A percentile compares a stretch with the other conserved stretches of the same genome.
Evolutionary conservation across 73 alveolate genomes (phyloP).

Genomic region (Tetrahymena borealis): DNA sequence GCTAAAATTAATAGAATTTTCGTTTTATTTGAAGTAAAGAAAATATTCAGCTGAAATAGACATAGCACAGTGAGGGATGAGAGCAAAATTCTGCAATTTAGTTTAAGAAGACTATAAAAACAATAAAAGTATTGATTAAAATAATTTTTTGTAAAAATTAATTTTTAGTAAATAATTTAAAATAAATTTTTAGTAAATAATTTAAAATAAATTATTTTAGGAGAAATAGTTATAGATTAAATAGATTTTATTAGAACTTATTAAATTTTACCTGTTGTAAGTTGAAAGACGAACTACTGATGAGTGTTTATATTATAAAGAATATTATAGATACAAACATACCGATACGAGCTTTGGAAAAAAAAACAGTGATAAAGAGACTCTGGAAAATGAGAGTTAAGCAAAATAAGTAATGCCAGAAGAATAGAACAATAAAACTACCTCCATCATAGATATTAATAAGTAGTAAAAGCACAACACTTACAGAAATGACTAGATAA

Average conservation of each 20-base stretch:
- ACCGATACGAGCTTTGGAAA: conserved; percentile 7
- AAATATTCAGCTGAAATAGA: background rate
- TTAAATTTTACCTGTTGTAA: background rate
- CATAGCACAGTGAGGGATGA: background rate
- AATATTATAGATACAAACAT: conserved; percentile 5
- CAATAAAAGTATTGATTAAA: no score
- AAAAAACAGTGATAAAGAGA: conserved; percentile 12
- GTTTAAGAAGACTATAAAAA: background rate
- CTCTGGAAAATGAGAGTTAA: background rate
- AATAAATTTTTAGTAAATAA: no score
- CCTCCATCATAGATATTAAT: background rate
- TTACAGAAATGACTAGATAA: conserved; percentile 38
- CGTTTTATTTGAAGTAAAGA: background rate
- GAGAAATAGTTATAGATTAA: background rate
- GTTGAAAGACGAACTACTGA: background rate
- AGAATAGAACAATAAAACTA: background rate
- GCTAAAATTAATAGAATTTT: background rate
- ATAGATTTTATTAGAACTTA: background rate
- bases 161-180: no score
- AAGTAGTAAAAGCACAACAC: conserved; percentile 34
- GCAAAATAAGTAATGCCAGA: conserved; percentile 8
- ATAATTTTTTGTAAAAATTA: no score
- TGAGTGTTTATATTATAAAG: background rate
- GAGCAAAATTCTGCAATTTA: background rate
- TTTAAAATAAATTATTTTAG: background rate